Base-by-base conservation (phyloP, 1,139 yeast species). In the Candida anutae region DNA sequence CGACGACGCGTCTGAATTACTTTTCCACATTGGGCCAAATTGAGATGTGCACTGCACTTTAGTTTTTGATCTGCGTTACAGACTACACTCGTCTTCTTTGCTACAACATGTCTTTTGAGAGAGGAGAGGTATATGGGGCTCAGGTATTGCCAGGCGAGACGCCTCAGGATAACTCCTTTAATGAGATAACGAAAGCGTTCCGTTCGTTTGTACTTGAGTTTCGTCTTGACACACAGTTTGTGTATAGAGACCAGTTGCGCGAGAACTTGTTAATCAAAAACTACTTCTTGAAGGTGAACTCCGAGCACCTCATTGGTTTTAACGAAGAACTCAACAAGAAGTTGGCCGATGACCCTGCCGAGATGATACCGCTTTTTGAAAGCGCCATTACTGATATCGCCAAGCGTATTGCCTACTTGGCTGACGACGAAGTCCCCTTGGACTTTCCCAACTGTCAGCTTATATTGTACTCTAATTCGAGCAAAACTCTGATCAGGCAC, bases 371-470 rank as follows among this genome's bases (percentile, higher is more conserved):
- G 2, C 56, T 87, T 32, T 88, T 93, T 46, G 98, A 93, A 52
- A 68, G 57, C 28, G 96, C 97, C 27, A 85, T 87, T 34, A 80
- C 94, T 6, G 94, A 83, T 36, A 88, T 87, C 22, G 97, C 97
- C 5, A 78, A 79, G 44, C 63, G 93, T 45, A 78, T 87, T 35
- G 78, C 82, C 10, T 73, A 68, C 52, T 59, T 78, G 36, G 61
- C 77, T 30, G 62, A 65, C 29, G 76, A 69, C 20, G 77, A 69
- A 36, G 64, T 67, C 5, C 76, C 81, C 2, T 42, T 56, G 3
- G 64, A 66, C 35, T 77, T 88, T 45, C 95, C 95, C 3, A 69
- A 64, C 20, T 85, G 95, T 48, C 99, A 90, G 58, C 60, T 90
- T 40, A 76, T 88, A 27, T 58, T 93, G 30, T 69, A 69, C 38